A percentile compares a stretch with the other conserved stretches of the same genome.
Evolutionary conservation across 495 filamentous ascomycete genomes (phyloP).

Genomic region (Xylaria cubensis): DNA sequence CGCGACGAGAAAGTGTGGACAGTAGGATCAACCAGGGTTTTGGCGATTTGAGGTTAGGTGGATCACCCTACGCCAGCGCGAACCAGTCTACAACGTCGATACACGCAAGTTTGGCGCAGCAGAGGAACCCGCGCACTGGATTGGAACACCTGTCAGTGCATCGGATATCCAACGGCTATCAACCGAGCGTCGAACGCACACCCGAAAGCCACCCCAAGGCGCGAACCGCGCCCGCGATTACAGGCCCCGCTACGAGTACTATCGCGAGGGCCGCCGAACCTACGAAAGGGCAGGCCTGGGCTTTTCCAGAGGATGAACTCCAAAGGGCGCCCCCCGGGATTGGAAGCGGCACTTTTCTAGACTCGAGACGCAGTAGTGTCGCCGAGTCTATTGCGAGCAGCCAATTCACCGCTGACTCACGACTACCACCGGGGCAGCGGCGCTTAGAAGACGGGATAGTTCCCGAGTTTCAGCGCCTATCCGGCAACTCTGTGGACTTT

Average conservation of each 20-base stretch:
- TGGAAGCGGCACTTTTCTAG: conserved; percentile 61
- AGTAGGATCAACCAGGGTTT: conserved; percentile 76
- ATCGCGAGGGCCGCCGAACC: conserved; percentile 82
- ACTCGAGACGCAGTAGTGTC: conserved; percentile 74
- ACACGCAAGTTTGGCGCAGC: conserved; percentile 57
- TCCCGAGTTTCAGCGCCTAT: conserved; percentile 47
- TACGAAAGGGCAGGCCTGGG: conserved; percentile 82
- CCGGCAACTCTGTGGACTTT: conserved; percentile 42
- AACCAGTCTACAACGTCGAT: conserved; percentile 82
- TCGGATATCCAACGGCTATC: conserved; percentile 70
- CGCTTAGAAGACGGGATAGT: conserved; percentile 61
- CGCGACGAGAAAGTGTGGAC: conserved; percentile 79
- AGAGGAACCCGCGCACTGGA: conserved; percentile 56
- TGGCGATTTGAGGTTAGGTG: conserved; percentile 69
- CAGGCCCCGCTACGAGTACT: conserved; percentile 74
- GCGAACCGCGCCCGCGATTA: conserved; percentile 76
- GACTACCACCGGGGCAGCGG: conserved; percentile 75
- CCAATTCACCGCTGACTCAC: conserved; percentile 72
- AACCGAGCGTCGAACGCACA: conserved; percentile 60
- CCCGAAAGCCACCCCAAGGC: conserved; percentile 56
- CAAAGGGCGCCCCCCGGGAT: conserved; percentile 48
- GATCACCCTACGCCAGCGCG: conserved; percentile 73
- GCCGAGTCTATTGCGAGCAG: conserved; percentile 77
- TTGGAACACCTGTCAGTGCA: conserved; percentile 52
- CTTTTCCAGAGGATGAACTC: conserved; percentile 79